Conservation (phyloP, 257 asterid genomes). For the Gentiana dahurica region DNA sequence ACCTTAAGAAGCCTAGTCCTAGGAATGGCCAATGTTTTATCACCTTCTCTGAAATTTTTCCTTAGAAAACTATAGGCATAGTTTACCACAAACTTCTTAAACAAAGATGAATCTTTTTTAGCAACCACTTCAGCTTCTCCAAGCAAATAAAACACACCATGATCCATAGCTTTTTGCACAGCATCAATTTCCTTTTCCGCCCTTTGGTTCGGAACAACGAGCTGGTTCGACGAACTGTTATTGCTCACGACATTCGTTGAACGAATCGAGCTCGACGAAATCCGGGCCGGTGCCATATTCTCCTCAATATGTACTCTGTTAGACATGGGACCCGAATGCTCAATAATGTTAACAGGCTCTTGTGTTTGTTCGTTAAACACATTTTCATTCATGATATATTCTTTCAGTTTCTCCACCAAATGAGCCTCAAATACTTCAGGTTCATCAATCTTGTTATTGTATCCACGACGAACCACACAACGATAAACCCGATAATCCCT, state of each 20-base stretch:
- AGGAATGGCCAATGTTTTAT: slow-evolving; percentile 48
- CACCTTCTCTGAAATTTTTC: slow-evolving; percentile 63
- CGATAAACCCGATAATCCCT: slow-evolving; percentile 34
- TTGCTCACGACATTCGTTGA: slow-evolving; percentile 27
- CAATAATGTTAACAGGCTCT: no score
- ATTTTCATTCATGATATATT: slow-evolving; percentile 39
- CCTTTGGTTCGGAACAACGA: slow-evolving; percentile 39
- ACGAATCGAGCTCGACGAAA: neutral
- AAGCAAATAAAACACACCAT: slow-evolving; percentile 45
- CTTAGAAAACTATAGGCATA: slow-evolving; percentile 38
- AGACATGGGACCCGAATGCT: no score
- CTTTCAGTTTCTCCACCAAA: slow-evolving; percentile 33
- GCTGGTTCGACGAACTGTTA: slow-evolving; percentile 37
- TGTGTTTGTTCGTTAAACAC: slow-evolving; percentile 19
- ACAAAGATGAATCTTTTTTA: slow-evolving; percentile 28
- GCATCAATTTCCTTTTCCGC: slow-evolving; percentile 44
- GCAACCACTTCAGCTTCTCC: slow-evolving; percentile 75
- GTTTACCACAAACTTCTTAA: slow-evolving; percentile 26
- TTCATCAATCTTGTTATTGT: slow-evolving; percentile 47
- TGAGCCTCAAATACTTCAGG: slow-evolving; percentile 37
- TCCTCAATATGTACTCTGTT: no score
- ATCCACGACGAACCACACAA: slow-evolving; percentile 62
- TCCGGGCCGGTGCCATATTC: neutral
- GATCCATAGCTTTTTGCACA: slow-evolving; percentile 33
- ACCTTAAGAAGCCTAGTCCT: slow-evolving; percentile 46